Conservation (phyloP, 2,329 filamentous ascomycete genomes). For the Fusarium bactridioides region DNA sequence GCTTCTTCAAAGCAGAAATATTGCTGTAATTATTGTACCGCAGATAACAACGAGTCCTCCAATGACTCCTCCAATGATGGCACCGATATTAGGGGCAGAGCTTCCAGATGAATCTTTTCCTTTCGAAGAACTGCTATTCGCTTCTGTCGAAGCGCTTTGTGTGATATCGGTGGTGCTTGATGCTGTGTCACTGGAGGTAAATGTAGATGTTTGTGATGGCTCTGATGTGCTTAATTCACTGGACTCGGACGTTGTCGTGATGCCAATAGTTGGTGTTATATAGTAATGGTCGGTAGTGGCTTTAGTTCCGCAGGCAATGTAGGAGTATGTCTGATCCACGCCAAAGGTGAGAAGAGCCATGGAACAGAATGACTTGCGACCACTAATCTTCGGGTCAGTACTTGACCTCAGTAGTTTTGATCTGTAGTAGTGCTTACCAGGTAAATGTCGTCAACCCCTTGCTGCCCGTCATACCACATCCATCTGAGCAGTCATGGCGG, state of each 20-base stretch:
- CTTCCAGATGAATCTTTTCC: not conserved
- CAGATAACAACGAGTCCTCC: constrained; percentile 47
- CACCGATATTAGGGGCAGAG: constrained; percentile 38
- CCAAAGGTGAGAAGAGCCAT: constrained; percentile 46
- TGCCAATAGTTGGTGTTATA: constrained; percentile 24
- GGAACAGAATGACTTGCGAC: constrained; percentile 42
- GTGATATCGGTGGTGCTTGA: not conserved
- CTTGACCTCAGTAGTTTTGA: rapidly evolving
- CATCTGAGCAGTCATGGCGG: constrained; percentile 40
- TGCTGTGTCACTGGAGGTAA: not conserved
- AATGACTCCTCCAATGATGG: constrained; percentile 49
- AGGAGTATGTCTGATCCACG: constrained; percentile 47
- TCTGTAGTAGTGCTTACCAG: constrained; percentile 41
- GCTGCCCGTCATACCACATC: constrained; percentile 43
- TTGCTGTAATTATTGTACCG: not conserved
- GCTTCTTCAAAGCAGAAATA: constrained; percentile 12
- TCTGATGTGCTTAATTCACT: not conserved
- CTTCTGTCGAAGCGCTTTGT: not conserved
- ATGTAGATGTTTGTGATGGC: not conserved
- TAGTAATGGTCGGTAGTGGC: constrained; percentile 41
- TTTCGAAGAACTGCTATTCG: not conserved
- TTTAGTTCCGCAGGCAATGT: constrained; percentile 48
- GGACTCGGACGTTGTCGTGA: not conserved
- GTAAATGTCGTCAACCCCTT: constrained; percentile 45
- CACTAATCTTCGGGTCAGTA: not conserved